Evolutionary conservation across 345 rosid genomes (phyloP).

Genomic region (Camelina neglecta): DNA sequence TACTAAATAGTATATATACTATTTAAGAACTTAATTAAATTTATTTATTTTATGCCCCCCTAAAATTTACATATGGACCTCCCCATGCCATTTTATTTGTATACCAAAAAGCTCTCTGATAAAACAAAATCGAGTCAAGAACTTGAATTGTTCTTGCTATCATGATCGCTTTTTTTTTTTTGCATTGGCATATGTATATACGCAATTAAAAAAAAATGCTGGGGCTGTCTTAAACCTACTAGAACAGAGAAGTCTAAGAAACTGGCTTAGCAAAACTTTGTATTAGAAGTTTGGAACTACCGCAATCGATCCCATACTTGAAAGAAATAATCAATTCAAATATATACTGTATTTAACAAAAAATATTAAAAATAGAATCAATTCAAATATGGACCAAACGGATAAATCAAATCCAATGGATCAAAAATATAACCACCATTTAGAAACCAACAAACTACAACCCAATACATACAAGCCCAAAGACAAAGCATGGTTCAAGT

Average conservation of each 20-base stretch:
- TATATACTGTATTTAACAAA: no score
- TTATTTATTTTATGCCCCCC: neutral
- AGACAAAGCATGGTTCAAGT: neutral
- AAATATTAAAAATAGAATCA: neutral
- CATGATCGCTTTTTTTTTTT: no score
- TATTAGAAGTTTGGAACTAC: neutral
- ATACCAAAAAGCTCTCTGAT: neutral
- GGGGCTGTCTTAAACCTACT: no score
- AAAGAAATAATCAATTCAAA: neutral
- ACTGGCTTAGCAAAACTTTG: no score
- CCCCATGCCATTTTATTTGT: no score
- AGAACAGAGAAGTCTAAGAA: no score
- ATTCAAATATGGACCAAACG: neutral
- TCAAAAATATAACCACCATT: neutral
- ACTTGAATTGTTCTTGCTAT: no score
- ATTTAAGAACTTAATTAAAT: neutral
- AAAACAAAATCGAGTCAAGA: no score
- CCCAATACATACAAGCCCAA: slow-evolving; percentile 26
- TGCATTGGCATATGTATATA: no score
- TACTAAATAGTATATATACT: neutral
- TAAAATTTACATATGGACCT: neutral
- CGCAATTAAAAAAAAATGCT: no score
- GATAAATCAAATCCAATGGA: neutral
- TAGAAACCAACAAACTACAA: neutral
- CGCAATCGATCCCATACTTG: neutral